A percentile compares a stretch with the other conserved stretches of the same genome.
Conservation (phyloP, 768 basidiomycete species). For the Russula ochroleuca region DNA sequence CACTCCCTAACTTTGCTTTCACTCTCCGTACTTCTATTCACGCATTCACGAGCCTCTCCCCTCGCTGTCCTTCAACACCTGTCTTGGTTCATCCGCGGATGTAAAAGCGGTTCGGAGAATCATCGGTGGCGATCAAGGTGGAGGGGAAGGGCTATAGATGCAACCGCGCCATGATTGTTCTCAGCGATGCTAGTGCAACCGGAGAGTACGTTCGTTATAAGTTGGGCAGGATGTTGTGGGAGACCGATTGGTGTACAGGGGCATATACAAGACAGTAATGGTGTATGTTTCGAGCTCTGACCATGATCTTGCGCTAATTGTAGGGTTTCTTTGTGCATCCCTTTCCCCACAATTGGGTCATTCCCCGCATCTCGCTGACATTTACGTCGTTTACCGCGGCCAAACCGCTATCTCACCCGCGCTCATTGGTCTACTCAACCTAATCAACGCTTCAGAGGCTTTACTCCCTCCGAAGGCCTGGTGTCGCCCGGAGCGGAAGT, state of each 20-base stretch:
- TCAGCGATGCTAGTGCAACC: slow-evolving; percentile 33
- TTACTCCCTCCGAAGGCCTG: slow-evolving; percentile 38
- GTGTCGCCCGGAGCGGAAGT: slow-evolving; percentile 25
- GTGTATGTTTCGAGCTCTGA: slow-evolving; percentile 32
- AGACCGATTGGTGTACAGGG: slow-evolving; percentile 25
- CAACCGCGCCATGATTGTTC: slow-evolving; percentile 42
- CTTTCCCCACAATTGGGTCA: slow-evolving; percentile 4
- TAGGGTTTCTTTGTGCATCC: slow-evolving; percentile 37
- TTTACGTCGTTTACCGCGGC: slow-evolving; percentile 49
- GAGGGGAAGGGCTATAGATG: slow-evolving; percentile 48
- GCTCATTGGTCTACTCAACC: slow-evolving; percentile 43
- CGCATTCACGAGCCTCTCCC: no score
- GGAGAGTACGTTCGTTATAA: slow-evolving; percentile 47
- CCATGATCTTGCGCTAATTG: not conserved
- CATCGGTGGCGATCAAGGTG: slow-evolving; percentile 36
- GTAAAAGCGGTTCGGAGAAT: slow-evolving; percentile 50
- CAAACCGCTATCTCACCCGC: slow-evolving; percentile 40
- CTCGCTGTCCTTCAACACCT: not conserved
- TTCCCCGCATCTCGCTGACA: slow-evolving; percentile 13
- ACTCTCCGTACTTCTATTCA: no score
- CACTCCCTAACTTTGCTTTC: not conserved
- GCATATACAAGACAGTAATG: slow-evolving; percentile 49
- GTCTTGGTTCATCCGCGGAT: slow-evolving; percentile 41
- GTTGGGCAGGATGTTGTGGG: slow-evolving; percentile 41
- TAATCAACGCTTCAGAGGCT: slow-evolving; percentile 40